Evolutionary conservation across 2,329 filamentous ascomycete species (phyloP).

Genomic region (Bipolaris victoriae): DNA sequence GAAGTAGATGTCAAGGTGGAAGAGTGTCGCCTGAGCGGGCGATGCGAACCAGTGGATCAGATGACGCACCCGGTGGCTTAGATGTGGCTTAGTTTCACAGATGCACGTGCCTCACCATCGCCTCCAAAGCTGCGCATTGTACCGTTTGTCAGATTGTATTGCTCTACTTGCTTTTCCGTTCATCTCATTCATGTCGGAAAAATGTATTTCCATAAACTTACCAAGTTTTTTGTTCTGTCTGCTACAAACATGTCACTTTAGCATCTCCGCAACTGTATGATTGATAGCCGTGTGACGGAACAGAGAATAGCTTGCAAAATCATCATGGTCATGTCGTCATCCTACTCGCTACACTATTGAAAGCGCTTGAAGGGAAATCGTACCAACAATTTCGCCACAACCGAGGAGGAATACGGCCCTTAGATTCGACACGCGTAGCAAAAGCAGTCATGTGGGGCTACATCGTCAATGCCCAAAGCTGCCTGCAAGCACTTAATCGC

Average conservation of each 20-base stretch:
- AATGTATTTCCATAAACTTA: background rate
- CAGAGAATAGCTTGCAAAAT: background rate
- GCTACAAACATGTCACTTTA: background rate
- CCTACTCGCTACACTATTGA: background rate
- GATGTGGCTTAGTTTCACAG: slow-evolving; percentile 5
- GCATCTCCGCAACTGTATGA: background rate
- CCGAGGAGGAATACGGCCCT: background rate
- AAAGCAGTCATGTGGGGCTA: background rate
- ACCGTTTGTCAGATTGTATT: background rate
- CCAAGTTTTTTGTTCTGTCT: background rate
- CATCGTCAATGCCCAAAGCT: background rate
- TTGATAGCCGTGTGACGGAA: background rate
- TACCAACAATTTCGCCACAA: background rate
- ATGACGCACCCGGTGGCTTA: slow-evolving; percentile 20
- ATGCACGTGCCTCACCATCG: background rate
- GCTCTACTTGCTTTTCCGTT: background rate
- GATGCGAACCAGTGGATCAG: slow-evolving; percentile 7
- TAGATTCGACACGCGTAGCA: background rate
- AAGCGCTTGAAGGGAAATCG: background rate
- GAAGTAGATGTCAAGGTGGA: slow-evolving; percentile 8
- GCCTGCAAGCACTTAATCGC: background rate
- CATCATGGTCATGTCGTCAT: background rate
- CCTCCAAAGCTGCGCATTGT: background rate
- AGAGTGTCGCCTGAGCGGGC: slow-evolving; percentile 14
- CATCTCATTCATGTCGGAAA: background rate